Percentiles rank a stretch among this genome's conserved stretches.
Conservation (phyloP, 768 basidiomycete genomes). For the Cantharellus anzutake region DNA sequence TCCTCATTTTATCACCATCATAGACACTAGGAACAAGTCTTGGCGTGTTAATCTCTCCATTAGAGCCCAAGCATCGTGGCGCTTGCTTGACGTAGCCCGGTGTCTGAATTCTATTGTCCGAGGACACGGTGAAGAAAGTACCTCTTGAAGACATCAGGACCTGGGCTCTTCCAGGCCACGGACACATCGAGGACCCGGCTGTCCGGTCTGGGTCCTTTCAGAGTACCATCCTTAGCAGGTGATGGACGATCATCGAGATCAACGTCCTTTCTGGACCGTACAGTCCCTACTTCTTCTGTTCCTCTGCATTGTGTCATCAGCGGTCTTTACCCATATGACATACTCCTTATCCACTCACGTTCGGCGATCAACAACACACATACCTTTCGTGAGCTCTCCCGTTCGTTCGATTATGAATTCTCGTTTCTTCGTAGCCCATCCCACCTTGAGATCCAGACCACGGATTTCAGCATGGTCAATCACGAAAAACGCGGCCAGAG, state of each 20-base stretch:
- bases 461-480: constrained; percentile 10
- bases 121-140: no score
- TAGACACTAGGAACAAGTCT: no score
- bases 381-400: constrained; percentile 13
- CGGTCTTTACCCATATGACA: background rate
- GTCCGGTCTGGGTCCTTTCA: background rate
- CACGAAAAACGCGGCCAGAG: constrained; percentile 23
- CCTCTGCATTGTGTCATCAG: background rate
- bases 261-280: background rate
- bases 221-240: background rate
- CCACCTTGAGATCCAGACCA: constrained; percentile 1
- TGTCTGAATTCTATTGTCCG: no score
- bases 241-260: background rate
- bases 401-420: constrained; percentile 13
- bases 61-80: no score
- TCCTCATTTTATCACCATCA: no score
- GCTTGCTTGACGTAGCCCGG: no score
- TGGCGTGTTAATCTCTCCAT: no score
- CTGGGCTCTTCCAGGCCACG: background rate
- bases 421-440: constrained; percentile 6
- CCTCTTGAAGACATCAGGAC: no score
- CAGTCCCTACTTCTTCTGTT: background rate
- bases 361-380: constrained; percentile 12
- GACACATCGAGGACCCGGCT: background rate
- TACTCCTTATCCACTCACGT: background rate